phyloP scores from a whole-genome alignment of 306 rosid genomes.

The Rosa lucieae region DNA sequence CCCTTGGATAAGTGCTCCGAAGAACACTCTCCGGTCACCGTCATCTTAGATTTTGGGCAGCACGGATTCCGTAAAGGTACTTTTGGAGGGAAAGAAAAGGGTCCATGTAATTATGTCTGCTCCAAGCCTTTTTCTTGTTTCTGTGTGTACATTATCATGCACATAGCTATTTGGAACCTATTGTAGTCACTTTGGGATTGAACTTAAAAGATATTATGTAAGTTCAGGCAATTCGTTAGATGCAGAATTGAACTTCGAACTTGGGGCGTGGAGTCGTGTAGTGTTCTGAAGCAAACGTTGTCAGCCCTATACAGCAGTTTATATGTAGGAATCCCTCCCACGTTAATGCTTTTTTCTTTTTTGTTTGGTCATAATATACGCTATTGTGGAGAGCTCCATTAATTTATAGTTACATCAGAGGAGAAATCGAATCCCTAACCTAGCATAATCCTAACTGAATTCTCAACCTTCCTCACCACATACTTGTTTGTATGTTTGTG shows the following conservation, averaged over 20 bases:
- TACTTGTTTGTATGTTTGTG: no score
- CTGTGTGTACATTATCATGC: not conserved
- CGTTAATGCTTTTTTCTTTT: not conserved
- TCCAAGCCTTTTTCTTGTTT: no score
- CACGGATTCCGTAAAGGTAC: not conserved
- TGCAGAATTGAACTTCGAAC: not conserved
- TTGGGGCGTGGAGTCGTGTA: not conserved
- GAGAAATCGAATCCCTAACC: no score
- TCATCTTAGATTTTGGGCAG: conserved; percentile 8
- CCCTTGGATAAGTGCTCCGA: conserved; percentile 95
- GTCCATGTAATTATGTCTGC: not conserved
- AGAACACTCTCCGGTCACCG: conserved; percentile 62
- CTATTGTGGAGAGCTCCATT: not conserved
- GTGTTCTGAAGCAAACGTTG: not conserved
- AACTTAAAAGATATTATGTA: not conserved
- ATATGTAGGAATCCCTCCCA: not conserved
- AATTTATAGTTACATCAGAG: no score
- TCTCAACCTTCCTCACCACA: no score
- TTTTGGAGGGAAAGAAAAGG: not conserved
- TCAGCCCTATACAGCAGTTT: not conserved
- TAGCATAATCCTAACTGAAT: no score
- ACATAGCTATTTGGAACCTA: not conserved
- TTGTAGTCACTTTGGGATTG: not conserved
- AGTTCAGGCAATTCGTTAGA: not conserved
- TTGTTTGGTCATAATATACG: not conserved